These are phyloP conservation scores for Pythium myriotylum DNA, from an alignment of 352 stramenopile genomes.

Conservation along the genomic window DNA sequence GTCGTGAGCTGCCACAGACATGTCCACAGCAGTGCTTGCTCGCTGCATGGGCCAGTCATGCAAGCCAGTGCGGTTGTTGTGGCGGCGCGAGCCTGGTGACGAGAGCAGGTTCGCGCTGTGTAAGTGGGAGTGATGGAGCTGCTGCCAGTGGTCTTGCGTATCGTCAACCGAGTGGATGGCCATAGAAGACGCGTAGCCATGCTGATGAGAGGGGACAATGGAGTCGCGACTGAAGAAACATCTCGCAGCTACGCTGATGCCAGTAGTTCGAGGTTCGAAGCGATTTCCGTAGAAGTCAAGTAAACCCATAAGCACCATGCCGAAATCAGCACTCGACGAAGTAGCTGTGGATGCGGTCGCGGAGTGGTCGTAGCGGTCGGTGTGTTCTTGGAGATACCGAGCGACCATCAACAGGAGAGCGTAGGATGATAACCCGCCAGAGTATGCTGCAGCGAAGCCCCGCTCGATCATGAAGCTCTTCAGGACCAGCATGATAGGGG, in stretches of 20 bases:
- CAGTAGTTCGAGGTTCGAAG: slow-evolving; percentile 90
- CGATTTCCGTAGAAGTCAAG: slow-evolving; percentile 98
- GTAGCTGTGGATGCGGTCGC: slow-evolving; percentile 4
- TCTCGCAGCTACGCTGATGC: slow-evolving; percentile 85
- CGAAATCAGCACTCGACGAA: slow-evolving; percentile 87
- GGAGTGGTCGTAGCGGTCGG: slow-evolving; percentile 51
- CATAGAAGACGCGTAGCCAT: slow-evolving; percentile 25
- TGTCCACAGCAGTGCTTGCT: slow-evolving; percentile 29
- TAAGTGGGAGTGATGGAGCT: slow-evolving; percentile 45
- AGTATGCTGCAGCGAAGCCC: slow-evolving; percentile 95
- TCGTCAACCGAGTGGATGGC: slow-evolving; percentile 54
- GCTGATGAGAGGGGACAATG: slow-evolving; percentile 27
- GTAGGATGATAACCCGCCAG: slow-evolving; percentile 96
- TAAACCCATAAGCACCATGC: slow-evolving; percentile 95
- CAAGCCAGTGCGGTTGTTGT: slow-evolving; percentile 70
- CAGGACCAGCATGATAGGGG: slow-evolving; percentile 96
- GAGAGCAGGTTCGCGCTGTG: slow-evolving; percentile 59
- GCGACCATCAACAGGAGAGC: slow-evolving; percentile 95
- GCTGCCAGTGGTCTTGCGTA: slow-evolving; percentile 65
- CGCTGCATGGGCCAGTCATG: slow-evolving; percentile 43
- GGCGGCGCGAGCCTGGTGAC: slow-evolving; percentile 60
- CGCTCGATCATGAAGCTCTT: slow-evolving; percentile 95
- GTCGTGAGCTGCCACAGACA: slow-evolving; percentile 50
- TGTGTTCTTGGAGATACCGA: slow-evolving; percentile 91
- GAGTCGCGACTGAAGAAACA: slow-evolving; percentile 85